A percentile compares a stretch with the other conserved stretches of the same genome.
These are phyloP conservation scores for Chenopodium album DNA, from an alignment of 148 eudicot species.

Conservation along the genomic window DNA sequence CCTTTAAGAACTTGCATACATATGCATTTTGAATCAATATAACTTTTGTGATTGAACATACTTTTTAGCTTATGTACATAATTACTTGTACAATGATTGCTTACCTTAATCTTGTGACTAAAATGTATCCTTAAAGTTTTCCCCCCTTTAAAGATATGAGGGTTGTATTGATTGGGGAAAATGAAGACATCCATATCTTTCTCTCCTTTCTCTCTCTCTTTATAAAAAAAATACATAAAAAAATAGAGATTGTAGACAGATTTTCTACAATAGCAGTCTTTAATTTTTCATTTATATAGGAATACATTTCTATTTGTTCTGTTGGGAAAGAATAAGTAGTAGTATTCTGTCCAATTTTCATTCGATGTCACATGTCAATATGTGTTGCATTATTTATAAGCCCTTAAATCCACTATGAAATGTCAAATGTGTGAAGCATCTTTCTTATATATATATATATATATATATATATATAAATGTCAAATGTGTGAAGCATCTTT, in stretches of 20 bases:
- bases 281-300: not conserved
- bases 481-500: too few species aligned
- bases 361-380: not conserved
- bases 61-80: not conserved
- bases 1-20: not conserved
- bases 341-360: not conserved
- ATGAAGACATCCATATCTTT: too few species aligned
- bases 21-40: not conserved
- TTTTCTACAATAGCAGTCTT: too few species aligned
- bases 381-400: not conserved
- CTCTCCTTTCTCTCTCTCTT: too few species aligned
- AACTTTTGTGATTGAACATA: not conserved
- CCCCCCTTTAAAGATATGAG: too few species aligned
- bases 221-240: too few species aligned
- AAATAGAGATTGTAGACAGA: too few species aligned
- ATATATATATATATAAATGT: too few species aligned
- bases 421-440: not conserved
- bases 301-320: not conserved
- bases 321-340: not conserved
- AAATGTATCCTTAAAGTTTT: not conserved
- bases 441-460: not conserved
- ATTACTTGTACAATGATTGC: not conserved
- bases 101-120: not conserved
- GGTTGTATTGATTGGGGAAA: too few species aligned
- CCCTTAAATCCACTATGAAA: not conserved